Percentiles rank a stretch among this genome's conserved stretches.
phyloP scores from a whole-genome alignment of 352 stramenopile genomes.

The Phytophthora sojae region DNA sequence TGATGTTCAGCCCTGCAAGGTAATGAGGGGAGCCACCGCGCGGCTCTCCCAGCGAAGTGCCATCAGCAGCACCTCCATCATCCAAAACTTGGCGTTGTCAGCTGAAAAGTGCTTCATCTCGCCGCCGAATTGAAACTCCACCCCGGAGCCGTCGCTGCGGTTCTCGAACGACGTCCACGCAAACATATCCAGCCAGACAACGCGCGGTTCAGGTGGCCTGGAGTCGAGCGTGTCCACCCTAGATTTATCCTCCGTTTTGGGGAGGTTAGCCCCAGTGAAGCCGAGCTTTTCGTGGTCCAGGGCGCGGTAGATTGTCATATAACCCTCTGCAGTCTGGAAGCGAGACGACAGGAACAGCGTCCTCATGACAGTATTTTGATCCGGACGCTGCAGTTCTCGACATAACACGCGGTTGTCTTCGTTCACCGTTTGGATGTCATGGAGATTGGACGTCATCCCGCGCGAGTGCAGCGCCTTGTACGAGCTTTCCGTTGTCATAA shows the following conservation, averaged over 20 bases:
- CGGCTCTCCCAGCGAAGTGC: slow-evolving; percentile 42
- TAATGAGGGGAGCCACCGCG: slow-evolving; percentile 31
- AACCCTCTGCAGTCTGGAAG: slow-evolving; percentile 44
- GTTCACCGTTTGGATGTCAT: slow-evolving; percentile 45
- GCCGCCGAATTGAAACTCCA: slow-evolving; percentile 39
- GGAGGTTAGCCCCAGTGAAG: slow-evolving; percentile 9
- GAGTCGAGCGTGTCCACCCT: not conserved
- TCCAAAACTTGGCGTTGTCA: slow-evolving; percentile 44
- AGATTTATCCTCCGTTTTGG: not conserved
- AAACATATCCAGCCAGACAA: slow-evolving; percentile 48
- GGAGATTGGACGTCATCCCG: slow-evolving; percentile 37
- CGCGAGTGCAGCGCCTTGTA: slow-evolving; percentile 46
- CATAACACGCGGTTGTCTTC: slow-evolving; percentile 48
- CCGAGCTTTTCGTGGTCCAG: slow-evolving; percentile 42
- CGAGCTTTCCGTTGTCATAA: slow-evolving; percentile 44
- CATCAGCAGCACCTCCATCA: slow-evolving; percentile 47
- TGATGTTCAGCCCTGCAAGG: slow-evolving; percentile 25
- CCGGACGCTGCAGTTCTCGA: slow-evolving; percentile 38
- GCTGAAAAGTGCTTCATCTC: slow-evolving; percentile 41
- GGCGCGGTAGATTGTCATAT: slow-evolving; percentile 47
- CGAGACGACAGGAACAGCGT: slow-evolving; percentile 50
- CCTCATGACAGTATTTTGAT: slow-evolving; percentile 36
- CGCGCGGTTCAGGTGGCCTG: slow-evolving; percentile 8
- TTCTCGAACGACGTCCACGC: slow-evolving; percentile 40
- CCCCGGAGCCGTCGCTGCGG: slow-evolving; percentile 19